Percentiles rank a stretch among this genome's conserved stretches.
phyloP scores from a whole-genome alignment of 1,139 yeast species.

The Meyerozyma guilliermondii region DNA sequence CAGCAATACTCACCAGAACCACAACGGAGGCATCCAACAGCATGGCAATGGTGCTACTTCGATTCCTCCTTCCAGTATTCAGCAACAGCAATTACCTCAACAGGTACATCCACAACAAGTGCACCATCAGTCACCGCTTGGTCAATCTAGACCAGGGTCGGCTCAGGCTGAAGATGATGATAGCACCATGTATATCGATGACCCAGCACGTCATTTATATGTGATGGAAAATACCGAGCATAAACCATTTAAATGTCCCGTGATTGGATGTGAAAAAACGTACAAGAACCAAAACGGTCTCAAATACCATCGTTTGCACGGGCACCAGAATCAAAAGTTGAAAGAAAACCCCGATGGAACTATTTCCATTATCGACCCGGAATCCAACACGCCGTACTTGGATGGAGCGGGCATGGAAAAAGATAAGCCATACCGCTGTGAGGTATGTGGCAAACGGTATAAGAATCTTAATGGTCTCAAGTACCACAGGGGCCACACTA shows the following conservation, averaged over 20 bases:
- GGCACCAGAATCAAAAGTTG: conserved; percentile 92
- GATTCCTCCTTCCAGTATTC: conserved; percentile 4
- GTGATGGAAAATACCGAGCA: conserved; percentile 90
- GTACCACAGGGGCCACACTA: conserved; percentile 96
- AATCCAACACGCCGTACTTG: conserved; percentile 82
- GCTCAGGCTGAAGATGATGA: conserved; percentile 30
- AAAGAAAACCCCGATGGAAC: conserved; percentile 93
- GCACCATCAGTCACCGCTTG: conserved; percentile 6
- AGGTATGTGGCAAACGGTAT: conserved; percentile 95
- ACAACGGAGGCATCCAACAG: conserved; percentile 1
- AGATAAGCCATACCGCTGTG: conserved; percentile 97
- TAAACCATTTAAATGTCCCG: conserved; percentile 96
- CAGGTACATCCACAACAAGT: conserved; percentile 14
- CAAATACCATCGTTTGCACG: conserved; percentile 92
- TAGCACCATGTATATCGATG: conserved; percentile 69
- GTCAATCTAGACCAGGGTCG: conserved; percentile 5
- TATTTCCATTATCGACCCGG: conserved; percentile 87
- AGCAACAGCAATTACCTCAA: conserved; percentile 13
- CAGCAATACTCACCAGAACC: conserved; percentile 5
- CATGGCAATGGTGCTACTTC: conserved; percentile 3
- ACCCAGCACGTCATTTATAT: conserved; percentile 90
- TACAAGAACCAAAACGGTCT: conserved; percentile 96
- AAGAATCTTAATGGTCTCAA: conserved; percentile 94
- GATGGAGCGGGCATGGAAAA: conserved; percentile 93
- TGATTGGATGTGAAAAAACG: conserved; percentile 95